Evolutionary conservation across 2,329 filamentous ascomycete genomes (phyloP).

Genomic region (Botrytis fabae): DNA sequence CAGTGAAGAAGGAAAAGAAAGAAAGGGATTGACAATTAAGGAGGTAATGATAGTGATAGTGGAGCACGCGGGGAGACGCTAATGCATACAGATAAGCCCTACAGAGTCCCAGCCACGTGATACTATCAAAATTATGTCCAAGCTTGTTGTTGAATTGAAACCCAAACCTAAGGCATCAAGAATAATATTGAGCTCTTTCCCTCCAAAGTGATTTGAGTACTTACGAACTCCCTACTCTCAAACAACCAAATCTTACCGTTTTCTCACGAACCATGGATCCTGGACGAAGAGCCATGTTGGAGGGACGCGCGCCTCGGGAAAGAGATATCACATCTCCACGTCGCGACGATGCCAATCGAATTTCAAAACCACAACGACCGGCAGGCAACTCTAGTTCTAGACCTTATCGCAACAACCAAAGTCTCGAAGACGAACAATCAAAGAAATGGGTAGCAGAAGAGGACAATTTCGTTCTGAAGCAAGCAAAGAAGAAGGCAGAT

Average conservation of each 20-base stretch:
- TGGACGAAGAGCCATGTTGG: constrained; percentile 38
- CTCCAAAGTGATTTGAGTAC: neutral
- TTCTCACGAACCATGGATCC: constrained; percentile 35
- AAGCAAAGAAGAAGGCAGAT: constrained; percentile 96
- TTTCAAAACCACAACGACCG: constrained; percentile 51
- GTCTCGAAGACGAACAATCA: constrained; percentile 68
- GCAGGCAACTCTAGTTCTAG: constrained; percentile 36
- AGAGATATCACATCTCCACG: constrained; percentile 57
- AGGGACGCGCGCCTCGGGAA: constrained; percentile 42
- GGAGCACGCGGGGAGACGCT: neutral
- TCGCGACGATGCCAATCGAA: constrained; percentile 55
- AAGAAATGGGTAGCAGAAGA: constrained; percentile 88
- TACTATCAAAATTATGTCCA: neutral
- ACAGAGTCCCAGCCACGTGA: neutral
- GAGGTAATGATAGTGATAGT: neutral
- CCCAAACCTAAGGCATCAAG: neutral
- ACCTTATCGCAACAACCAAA: constrained; percentile 36
- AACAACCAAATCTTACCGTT: neutral
- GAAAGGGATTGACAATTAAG: neutral
- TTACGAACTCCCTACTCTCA: neutral
- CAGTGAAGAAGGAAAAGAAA: neutral
- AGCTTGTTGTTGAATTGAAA: neutral
- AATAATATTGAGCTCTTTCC: neutral
- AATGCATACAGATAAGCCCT: constrained; percentile 7
- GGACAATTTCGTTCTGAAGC: constrained; percentile 92